phyloP scores from a whole-genome alignment of 805 yeast genomes.

The Schizosaccharomyces pombe region DNA sequence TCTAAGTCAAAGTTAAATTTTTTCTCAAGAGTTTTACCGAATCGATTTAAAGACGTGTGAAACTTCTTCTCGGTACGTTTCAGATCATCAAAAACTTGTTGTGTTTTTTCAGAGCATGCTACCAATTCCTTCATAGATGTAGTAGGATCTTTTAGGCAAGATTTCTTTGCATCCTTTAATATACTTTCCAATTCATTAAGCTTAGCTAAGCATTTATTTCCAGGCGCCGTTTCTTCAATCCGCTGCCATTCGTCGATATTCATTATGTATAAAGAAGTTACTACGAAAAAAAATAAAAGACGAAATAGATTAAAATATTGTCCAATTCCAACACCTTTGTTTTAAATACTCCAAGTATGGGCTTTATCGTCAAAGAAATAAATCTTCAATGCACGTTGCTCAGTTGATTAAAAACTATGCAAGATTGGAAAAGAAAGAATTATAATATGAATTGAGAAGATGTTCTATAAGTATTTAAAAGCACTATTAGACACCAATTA shows the following conservation, averaged over 20 bases:
- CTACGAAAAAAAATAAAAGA: too few species aligned
- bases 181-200: not conserved
- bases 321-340: too few species aligned
- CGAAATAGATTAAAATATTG: too few species aligned
- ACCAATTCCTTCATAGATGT: not conserved
- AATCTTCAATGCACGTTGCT: too few species aligned
- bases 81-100: conserved; percentile 15
- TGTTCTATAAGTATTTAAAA: too few species aligned
- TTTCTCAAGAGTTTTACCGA: conserved; percentile 4
- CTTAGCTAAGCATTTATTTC: not conserved
- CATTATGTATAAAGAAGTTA: too few species aligned
- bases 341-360: too few species aligned
- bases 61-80: conserved; percentile 10
- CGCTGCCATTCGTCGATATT: not conserved
- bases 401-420: too few species aligned
- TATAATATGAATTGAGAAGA: too few species aligned
- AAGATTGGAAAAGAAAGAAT: too few species aligned
- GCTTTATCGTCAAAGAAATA: too few species aligned
- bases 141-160: not conserved
- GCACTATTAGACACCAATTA: too few species aligned
- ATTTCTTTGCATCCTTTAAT: conserved; percentile 10
- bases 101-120: conserved; percentile 12
- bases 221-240: not conserved
- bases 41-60: not conserved
- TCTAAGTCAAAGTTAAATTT: conserved; percentile 9